Evolutionary conservation across 495 filamentous ascomycete genomes (phyloP), one percentile per base, ranked within the genome.

Genomic region (Hyaloscypha bicolor): DNA sequence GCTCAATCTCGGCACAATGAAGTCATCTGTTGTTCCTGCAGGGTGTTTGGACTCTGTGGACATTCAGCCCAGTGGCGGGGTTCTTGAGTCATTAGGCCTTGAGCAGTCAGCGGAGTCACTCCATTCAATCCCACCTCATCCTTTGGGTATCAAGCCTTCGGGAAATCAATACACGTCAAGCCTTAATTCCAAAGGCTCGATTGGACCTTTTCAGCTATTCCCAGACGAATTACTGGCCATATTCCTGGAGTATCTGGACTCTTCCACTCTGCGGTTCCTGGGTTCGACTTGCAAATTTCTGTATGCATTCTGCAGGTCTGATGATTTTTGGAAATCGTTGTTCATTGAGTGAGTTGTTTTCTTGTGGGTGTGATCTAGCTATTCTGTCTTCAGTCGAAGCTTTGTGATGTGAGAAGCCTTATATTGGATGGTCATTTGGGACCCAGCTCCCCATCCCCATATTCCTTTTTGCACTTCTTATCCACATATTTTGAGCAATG

Each of bases 271-370:
- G 59, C 75, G 88, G 62, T 75, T 80, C 5, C 75, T 97, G 30
- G 92, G 93, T n/a, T 84, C 84, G 58, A 91, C 94, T 5, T 97
- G 95, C 80, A 93, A 90, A 76, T 91, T 92, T 37, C 82, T 97
- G 19, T 96, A 93, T 81, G 95, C 94, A 9, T 95, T 93, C 75
- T 90, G 90, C 52, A 82, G 90, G 48, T 85, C 85, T 37, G 95
- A 98, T 66, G 95, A 99, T 67, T 76, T 98, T 31, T 99, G 95
- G 95, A 95, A 95, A 78, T 74, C 87, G 25, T 77, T 97, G 11
- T 96, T 93, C 71, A 82, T 96, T 69, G 83, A 87, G 95, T 99
- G 90, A 85, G 92, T 72, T 84, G 72, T 66, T 25, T 25, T 25
- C 25, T 25, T 25, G 25, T 25, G 25, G 25, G 25, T 25, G 25